Percentiles rank a stretch among this genome's conserved stretches.
Evolutionary conservation across 2,329 filamentous ascomycete species (phyloP).

Genomic region (Aspergillus quadrilineatus): DNA sequence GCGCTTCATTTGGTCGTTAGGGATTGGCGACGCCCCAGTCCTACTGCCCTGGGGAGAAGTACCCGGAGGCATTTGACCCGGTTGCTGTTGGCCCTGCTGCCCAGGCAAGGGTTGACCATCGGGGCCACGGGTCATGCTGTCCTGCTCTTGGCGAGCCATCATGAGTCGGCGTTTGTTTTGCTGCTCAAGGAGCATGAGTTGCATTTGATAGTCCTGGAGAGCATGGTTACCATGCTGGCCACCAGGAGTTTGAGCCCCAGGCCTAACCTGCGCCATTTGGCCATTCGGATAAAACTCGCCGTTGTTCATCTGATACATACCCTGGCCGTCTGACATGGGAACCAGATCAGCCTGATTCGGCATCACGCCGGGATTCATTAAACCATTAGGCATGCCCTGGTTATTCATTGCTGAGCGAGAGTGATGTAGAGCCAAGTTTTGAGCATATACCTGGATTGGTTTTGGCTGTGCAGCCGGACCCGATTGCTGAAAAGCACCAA

Average conservation of each 20-base stretch:
- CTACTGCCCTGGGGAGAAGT: constrained; percentile 60
- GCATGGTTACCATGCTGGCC: constrained; percentile 57
- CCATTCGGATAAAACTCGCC: constrained; percentile 58
- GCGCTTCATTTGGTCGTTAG: constrained; percentile 62
- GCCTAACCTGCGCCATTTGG: constrained; percentile 53
- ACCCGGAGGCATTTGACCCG: constrained; percentile 46
- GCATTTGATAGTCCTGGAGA: constrained; percentile 69
- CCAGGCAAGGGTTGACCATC: constrained; percentile 51
- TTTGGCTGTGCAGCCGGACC: constrained; percentile 68
- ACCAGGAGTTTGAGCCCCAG: constrained; percentile 42
- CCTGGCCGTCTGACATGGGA: constrained; percentile 63
- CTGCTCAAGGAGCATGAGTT: constrained; percentile 67
- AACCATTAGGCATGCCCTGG: constrained; percentile 74
- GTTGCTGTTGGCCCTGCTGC: constrained; percentile 28
- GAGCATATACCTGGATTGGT: constrained; percentile 82
- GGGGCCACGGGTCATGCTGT: constrained; percentile 54
- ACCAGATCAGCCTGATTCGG: constrained; percentile 82
- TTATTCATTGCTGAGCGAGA: constrained; percentile 72
- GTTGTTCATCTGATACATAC: constrained; percentile 43
- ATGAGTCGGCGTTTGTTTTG: constrained; percentile 67
- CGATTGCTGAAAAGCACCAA: constrained; percentile 62
- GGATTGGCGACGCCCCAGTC: constrained; percentile 60
- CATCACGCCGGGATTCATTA: constrained; percentile 63
- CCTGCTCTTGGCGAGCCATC: constrained; percentile 67
- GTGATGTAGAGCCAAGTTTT: constrained; percentile 79